Base-by-base conservation (phyloP, 2,329 filamentous ascomycete species). In the Botryotinia calthae region DNA sequence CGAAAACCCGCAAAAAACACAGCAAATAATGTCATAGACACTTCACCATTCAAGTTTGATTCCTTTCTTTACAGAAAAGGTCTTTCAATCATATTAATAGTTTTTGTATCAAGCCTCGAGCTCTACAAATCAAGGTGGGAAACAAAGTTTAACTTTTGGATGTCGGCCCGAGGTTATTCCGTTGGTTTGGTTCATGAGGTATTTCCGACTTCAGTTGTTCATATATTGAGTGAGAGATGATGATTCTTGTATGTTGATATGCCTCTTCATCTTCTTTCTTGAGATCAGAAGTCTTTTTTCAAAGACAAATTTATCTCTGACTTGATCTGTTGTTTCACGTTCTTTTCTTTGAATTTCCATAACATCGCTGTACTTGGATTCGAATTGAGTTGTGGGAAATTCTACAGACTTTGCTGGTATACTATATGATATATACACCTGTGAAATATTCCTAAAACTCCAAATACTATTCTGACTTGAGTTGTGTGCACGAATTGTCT, bases 251-350 rank as follows among this genome's bases (percentile, higher is more conserved):
- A 56, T 31, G 16, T 28, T 28, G 6, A 28, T 28, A 56, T 18
- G 0, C n/a, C n/a, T 56, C 51, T 18, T 56, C 14, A 5, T 54
- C n/a, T 54, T 28, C 14, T 28, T 28, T 18, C 0, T 28, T 56
- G n/a, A 56, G 18, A 56, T 9, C 6, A 28, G 2, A 18, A 0
- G 2, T 2, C 1, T 18, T 31, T 4, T 5, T 56, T 4, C 6
- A 56, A 9, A 28, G 0, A 16, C 3, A 4, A 9, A 0, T 31
- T 56, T 10, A 56, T 4, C 14, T 56, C 3, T 18, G 7, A 31
- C 48, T 56, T 16, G 51, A 28, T 31, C 1, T 4, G 18, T 18
- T 2, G 0, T 28, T 54, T 16, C 14, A n/a, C 48, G n/a, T 54
- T 16, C 2, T 51, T 51, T 2, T 51, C 48, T 51, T 28, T 28